Conservation (phyloP, 192 early-diverging fungal genomes). For the Phlyctochytrium arcticum region DNA sequence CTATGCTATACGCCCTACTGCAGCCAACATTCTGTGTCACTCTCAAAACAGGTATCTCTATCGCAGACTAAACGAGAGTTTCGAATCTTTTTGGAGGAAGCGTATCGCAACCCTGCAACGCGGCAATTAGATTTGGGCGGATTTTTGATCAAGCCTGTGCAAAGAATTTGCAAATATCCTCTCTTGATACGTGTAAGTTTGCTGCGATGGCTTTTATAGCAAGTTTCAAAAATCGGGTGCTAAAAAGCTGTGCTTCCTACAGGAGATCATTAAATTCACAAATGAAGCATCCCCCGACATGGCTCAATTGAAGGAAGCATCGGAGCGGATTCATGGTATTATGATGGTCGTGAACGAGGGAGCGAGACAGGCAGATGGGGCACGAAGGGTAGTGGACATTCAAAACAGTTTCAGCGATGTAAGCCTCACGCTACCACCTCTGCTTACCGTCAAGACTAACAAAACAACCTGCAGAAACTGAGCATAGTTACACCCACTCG, state of each 20-base stretch:
- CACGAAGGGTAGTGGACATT: conserved; percentile 42
- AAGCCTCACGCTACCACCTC: neutral
- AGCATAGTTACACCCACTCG: conserved; percentile 41
- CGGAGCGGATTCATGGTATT: conserved; percentile 43
- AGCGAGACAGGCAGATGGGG: conserved; percentile 35
- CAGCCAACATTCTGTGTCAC: conserved; percentile 37
- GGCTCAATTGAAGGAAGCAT: conserved; percentile 27
- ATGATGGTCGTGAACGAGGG: conserved; percentile 48
- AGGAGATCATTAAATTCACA: conserved; percentile 54
- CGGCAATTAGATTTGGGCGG: conserved; percentile 41
- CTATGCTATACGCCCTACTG: conserved; percentile 47
- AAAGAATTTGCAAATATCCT: conserved; percentile 99
- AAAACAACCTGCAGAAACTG: conserved; percentile 21
- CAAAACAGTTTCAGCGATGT: conserved; percentile 47
- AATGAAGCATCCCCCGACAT: conserved; percentile 34
- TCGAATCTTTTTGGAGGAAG: conserved; percentile 45
- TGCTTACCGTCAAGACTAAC: neutral
- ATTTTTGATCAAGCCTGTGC: conserved; percentile 94
- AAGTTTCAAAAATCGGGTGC: no score
- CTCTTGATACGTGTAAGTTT: conserved; percentile 57
- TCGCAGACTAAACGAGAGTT: conserved; percentile 33
- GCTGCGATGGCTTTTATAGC: neutral
- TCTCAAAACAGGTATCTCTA: conserved; percentile 31
- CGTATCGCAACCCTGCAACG: conserved; percentile 36
- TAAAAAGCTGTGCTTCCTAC: neutral